Base-by-base conservation (phyloP, 2,329 filamentous ascomycete genomes). In the Trichophyton equinum region DNA sequence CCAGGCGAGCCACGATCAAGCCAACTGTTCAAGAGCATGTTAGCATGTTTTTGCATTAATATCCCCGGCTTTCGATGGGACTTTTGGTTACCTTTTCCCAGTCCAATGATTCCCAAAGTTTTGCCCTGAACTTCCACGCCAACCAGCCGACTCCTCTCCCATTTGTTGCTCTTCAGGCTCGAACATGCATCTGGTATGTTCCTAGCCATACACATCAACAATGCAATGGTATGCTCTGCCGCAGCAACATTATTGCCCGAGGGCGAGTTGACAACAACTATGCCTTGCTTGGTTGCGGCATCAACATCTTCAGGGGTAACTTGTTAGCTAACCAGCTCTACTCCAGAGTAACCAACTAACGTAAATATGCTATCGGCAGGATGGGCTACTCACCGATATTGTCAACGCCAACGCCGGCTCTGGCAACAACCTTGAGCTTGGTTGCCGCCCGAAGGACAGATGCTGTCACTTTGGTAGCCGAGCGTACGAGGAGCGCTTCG, bases 381-480 rank as follows among this genome's bases (percentile, higher is more conserved):
- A 30, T 27, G n/a, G 42, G 15, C 15, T 22, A 9, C 70, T 62
- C 59, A 72, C 71, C 81, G 57, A 94, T 88, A 74, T 92, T 91
- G 74, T 92, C 88, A 25, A 92, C 87, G 36, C 87, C 89, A 0
- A 92, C 89, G 11, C 89, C 89, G 11, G 89, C 89, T 63, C 89
- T 80, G 1, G 88, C 89, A 22, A 94, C 87, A 7, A 92, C 88
- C 65, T 87, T 86, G 58, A 92, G 79, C 62, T 83, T 86, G 66
- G 78, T 82, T 8, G 83, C 88, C 1, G 85, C 85, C 11, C 77
- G 74, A 11, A 92, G 78, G 0, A 92, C 78, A 2, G 80, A 76
- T 0, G 85, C 80, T 0, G 86, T 91, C 62, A 92, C 88, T 69
- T 91, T 87, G 1, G 88, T 92, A 74, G 91, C 88, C 42, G 88